These are phyloP conservation scores for Didymella sp. DNA, from an alignment of 2,329 filamentous ascomycete genomes.

Conservation along the genomic window DNA sequence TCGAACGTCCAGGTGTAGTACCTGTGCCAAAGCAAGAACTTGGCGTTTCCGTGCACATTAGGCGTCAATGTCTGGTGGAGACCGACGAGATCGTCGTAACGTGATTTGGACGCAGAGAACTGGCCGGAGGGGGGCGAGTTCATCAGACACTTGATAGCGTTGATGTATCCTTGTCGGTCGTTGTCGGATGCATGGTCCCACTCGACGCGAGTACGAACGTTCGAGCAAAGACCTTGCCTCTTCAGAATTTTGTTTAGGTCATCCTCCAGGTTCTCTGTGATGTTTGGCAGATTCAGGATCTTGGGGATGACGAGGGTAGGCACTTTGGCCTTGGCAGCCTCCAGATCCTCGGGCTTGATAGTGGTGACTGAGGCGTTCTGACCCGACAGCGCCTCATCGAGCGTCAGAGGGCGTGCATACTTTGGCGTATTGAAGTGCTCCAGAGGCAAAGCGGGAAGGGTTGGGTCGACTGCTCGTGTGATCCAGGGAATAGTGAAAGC, in stretches of 20 bases:
- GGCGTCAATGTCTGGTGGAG: constrained; percentile 43
- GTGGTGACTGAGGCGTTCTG: constrained; percentile 17
- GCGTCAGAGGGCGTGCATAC: constrained; percentile 10
- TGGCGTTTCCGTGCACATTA: constrained; percentile 42
- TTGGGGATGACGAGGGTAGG: constrained; percentile 10
- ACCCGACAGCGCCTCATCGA: constrained; percentile 11
- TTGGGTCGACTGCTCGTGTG: neutral
- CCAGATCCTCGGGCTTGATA: constrained; percentile 11
- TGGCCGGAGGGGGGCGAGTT: constrained; percentile 29
- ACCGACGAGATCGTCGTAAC: constrained; percentile 45
- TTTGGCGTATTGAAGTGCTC: constrained; percentile 12
- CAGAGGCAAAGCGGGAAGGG: constrained; percentile 2
- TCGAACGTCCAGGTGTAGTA: constrained; percentile 54
- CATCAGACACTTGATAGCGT: constrained; percentile 41
- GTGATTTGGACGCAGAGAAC: constrained; percentile 33
- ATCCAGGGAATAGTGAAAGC: constrained; percentile 11
- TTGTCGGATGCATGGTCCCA: constrained; percentile 37
- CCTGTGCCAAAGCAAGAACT: constrained; percentile 55
- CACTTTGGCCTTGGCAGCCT: constrained; percentile 1
- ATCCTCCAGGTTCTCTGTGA: neutral
- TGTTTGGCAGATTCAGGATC: neutral
- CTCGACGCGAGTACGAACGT: constrained; percentile 36
- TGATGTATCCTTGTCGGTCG: constrained; percentile 35
- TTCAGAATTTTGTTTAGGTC: neutral
- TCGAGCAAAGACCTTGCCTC: constrained; percentile 30